Percentiles rank a stretch among this genome's conserved stretches.
Evolutionary conservation across 2,329 filamentous ascomycete genomes (phyloP).

Genomic region (Colletotrichum falcatum): DNA sequence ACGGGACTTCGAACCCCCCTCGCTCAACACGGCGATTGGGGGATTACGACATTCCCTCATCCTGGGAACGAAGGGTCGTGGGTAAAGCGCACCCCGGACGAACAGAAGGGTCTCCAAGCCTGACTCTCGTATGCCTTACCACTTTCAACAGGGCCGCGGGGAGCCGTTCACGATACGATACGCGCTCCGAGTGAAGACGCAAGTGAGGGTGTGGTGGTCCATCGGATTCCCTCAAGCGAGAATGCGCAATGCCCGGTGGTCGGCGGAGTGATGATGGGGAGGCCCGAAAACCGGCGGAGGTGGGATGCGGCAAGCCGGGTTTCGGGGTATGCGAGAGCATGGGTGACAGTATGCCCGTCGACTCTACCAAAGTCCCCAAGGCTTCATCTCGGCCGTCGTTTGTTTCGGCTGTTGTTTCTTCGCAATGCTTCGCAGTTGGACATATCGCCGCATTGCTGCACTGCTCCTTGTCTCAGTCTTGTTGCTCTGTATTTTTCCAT

Average conservation of each 20-base stretch:
- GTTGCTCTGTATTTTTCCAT: not conserved
- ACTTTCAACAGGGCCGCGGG: constrained; percentile 10
- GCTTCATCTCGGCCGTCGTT: constrained; percentile 17
- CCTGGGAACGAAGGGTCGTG: not conserved
- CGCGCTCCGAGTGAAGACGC: constrained; percentile 1
- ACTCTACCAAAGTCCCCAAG: not conserved
- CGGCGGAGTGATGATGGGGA: constrained; percentile 40
- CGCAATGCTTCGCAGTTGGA: constrained; percentile 32
- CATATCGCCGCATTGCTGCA: constrained; percentile 31
- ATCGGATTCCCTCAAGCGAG: not conserved
- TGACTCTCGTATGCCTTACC: not conserved
- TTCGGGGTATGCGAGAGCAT: constrained; percentile 39
- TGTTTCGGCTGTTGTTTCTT: constrained; percentile 31
- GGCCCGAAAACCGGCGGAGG: constrained; percentile 39
- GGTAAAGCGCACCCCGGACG: not conserved
- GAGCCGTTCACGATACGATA: not conserved
- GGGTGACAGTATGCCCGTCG: constrained; percentile 17
- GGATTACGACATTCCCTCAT: not conserved
- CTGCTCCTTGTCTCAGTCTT: not conserved
- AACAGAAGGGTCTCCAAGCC: not conserved
- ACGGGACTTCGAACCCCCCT: constrained; percentile 14
- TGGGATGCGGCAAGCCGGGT: constrained; percentile 37
- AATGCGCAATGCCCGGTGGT: constrained; percentile 38
- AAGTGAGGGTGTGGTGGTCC: constrained; percentile 2
- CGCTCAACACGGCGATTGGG: not conserved